Conservation (phyloP, 2,329 filamentous ascomycete genomes). For the Aspergillus udagawae region DNA sequence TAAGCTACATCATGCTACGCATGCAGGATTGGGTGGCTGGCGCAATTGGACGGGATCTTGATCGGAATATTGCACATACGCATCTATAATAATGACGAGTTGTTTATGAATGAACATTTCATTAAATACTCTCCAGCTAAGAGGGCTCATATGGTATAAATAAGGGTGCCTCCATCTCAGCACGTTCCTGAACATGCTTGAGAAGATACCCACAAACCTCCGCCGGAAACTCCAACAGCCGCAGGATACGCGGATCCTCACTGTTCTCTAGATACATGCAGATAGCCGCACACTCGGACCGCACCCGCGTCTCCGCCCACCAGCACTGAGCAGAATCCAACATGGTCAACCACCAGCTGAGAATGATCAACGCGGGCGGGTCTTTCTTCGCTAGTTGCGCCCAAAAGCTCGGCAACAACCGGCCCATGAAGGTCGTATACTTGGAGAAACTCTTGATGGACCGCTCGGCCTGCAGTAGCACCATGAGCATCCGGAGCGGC, state of each 20-base stretch:
- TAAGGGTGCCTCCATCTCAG: constrained; percentile 1
- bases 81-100: not conserved
- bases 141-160: not conserved
- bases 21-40: not conserved
- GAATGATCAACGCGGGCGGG: constrained; percentile 27
- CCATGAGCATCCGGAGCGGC: constrained; percentile 32
- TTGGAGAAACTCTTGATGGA: constrained; percentile 18
- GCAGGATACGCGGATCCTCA: constrained; percentile 23
- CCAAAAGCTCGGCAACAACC: constrained; percentile 27
- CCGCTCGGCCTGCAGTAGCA: constrained; percentile 27
- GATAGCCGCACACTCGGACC: constrained; percentile 34
- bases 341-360: constrained; percentile 34
- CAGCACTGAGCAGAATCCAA: constrained; percentile 23
- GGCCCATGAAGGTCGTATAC: constrained; percentile 33
- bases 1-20: not conserved
- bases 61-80: not conserved
- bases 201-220: constrained; percentile 30
- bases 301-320: constrained; percentile 29
- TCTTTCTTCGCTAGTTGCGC: constrained; percentile 28
- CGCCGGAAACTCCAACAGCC: constrained; percentile 32
- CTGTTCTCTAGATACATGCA: constrained; percentile 34
- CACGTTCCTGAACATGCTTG: constrained; percentile 19
- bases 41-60: not conserved
- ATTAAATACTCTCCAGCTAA: not conserved
- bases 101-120: not conserved